Conservation (phyloP, 805 yeast genomes). For the Nakazawaea holstii region DNA sequence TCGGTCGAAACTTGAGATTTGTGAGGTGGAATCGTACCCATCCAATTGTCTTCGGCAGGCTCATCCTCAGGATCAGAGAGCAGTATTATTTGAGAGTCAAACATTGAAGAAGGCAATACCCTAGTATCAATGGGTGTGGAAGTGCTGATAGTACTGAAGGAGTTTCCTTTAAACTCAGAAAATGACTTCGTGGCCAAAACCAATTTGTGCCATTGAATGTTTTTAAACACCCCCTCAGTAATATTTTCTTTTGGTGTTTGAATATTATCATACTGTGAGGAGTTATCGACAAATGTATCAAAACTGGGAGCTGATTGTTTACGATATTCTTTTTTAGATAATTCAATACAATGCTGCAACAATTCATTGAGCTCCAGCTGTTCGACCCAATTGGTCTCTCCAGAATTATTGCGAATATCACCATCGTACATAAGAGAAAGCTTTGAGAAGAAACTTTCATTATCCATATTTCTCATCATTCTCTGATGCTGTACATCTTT, state of each 20-base stretch:
- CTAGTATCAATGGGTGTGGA: not conserved
- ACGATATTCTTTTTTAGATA: slow-evolving; percentile 19
- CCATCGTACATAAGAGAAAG: slow-evolving; percentile 15
- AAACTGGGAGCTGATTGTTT: slow-evolving; percentile 11
- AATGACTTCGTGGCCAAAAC: not conserved
- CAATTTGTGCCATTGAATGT: slow-evolving; percentile 32
- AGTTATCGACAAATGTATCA: slow-evolving; percentile 18
- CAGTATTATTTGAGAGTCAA: not conserved
- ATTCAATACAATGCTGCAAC: slow-evolving; percentile 23
- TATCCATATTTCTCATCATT: slow-evolving; percentile 27
- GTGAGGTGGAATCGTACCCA: slow-evolving; percentile 9
- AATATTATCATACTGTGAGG: slow-evolving; percentile 18
- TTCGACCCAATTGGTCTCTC: slow-evolving; percentile 34
- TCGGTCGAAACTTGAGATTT: not conserved
- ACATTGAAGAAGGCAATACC: slow-evolving; percentile 6
- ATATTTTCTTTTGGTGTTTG: slow-evolving; percentile 28
- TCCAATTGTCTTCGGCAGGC: slow-evolving; percentile 13
- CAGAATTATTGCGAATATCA: slow-evolving; percentile 17
- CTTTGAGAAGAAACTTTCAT: slow-evolving; percentile 2
- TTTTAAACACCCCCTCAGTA: slow-evolving; percentile 32
- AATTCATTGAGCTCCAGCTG: slow-evolving; percentile 29
- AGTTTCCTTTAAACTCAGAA: not conserved
- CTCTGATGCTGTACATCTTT: slow-evolving; percentile 54
- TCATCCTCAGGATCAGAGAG: slow-evolving; percentile 11
- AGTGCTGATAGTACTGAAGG: not conserved